Percentiles rank a stretch among this genome's conserved stretches.
Evolutionary conservation across 345 rosid genomes (phyloP).

Genomic region (Acer yangbiense): DNA sequence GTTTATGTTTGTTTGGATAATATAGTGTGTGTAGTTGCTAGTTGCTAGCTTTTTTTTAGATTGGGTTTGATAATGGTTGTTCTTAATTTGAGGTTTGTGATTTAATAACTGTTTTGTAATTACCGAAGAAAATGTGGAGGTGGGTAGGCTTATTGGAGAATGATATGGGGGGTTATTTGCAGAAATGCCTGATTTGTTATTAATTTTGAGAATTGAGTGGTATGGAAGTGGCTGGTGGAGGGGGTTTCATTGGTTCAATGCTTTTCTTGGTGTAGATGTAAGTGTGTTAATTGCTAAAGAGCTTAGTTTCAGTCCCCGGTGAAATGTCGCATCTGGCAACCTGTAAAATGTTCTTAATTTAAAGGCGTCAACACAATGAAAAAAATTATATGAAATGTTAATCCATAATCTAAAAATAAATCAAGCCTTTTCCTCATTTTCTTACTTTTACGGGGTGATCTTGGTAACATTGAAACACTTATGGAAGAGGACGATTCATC

Average conservation of each 20-base stretch:
- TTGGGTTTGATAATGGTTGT: background rate
- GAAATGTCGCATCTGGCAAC: background rate
- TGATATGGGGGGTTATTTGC: background rate
- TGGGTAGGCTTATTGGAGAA: background rate
- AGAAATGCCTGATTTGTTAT: background rate
- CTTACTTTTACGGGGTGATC: background rate
- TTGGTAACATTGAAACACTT: background rate
- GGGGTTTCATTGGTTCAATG: background rate
- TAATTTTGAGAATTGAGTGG: slow-evolving; percentile 4
- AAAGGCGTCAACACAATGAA: background rate
- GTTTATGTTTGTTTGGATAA: background rate
- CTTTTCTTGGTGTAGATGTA: background rate
- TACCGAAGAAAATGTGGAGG: background rate
- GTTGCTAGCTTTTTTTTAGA: background rate
- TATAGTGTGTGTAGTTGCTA: slow-evolving; percentile 11
- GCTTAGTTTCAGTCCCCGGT: background rate
- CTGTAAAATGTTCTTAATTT: background rate
- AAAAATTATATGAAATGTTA: background rate
- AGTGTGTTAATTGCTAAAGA: background rate
- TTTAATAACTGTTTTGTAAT: background rate
- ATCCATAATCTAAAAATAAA: background rate
- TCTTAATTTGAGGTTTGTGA: background rate
- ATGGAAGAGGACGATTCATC: background rate
- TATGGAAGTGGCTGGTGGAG: background rate
- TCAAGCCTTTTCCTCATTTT: background rate